Evolutionary conservation across 306 rosid genomes (phyloP), one percentile per base, ranked within the genome.

Genomic region (Cucumis melo): DNA sequence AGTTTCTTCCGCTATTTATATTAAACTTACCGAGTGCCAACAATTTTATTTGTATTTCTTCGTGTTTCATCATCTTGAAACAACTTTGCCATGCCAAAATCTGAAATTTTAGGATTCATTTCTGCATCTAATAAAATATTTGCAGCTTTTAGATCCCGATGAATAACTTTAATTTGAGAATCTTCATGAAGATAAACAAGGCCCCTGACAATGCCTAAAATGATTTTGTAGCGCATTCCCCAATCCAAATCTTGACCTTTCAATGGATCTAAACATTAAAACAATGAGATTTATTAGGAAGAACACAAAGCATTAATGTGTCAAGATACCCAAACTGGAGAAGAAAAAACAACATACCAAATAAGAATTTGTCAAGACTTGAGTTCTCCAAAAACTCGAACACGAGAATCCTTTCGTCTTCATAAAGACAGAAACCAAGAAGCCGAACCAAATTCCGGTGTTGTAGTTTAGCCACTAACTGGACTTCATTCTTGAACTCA

Each of bases 171-270:
- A 21, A 77, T 64, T 1, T 63, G 75, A 62, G 78, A 81, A 24
- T 81, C 84, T 38, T 77, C 78, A 4, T 81, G 71, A 53, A 81
- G 81, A 34, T 81, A 77, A 17, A 77, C 16, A 32, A 81, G 78
- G 10, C 81, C 79, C 10, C 75, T 53, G 48, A 81, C 14, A 34
- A 61, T 53, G 36, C 81, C 81, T 70, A 5, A 41, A 36, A 77
- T 64, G 17, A 81, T 77, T 21, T 50, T 81, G 55, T 73, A 20
- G 10, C 78, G 81, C 7, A 27, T 51, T 8, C 32, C 16, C 81
- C 78, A 77, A 38, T 71, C 67, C 75, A 81, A 12, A 20, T 51
- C 20, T 50, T 14, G 7, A 0, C 78, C 46, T 44, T 77, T 81
- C 1, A 6, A 51, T 77, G 67, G 54, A 21, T 81, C 81, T 77